phyloP scores from a whole-genome alignment of 352 stramenopile species.

The Achlya hypogyna region DNA sequence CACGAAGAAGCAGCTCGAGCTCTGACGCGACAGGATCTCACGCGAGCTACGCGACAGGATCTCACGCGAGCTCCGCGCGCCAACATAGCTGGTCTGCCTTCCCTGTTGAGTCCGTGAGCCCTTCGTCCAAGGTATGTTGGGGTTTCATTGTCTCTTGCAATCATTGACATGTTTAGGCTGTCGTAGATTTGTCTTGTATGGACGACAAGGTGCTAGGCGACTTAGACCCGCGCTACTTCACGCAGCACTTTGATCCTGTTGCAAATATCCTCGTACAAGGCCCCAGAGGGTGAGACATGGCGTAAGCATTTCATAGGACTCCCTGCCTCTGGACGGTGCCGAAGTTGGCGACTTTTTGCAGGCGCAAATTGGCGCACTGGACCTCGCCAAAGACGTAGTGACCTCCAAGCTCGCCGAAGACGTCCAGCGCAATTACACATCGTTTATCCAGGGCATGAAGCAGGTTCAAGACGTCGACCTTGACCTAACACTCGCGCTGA shows the following conservation, averaged over 20 bases:
- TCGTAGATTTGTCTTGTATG: not conserved
- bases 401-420: conserved; percentile 68
- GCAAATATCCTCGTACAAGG: conserved; percentile 48
- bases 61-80: too few species aligned
- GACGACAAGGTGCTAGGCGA: conserved; percentile 52
- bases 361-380: conserved; percentile 73
- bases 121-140: not conserved
- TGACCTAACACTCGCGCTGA: conserved; percentile 71
- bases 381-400: conserved; percentile 72
- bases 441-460: conserved; percentile 81
- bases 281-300: not conserved
- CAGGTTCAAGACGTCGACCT: conserved; percentile 82
- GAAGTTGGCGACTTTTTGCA: conserved; percentile 60
- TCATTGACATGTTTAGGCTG: too few species aligned
- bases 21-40: too few species aligned
- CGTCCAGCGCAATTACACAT: conserved; percentile 63
- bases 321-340: conserved; percentile 37
- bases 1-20: too few species aligned
- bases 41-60: too few species aligned
- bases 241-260: conserved; percentile 60
- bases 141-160: not conserved
- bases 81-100: too few species aligned
- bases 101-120: too few species aligned
- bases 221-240: conserved; percentile 78
- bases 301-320: conserved; percentile 36